Percentiles rank a stretch among this genome's conserved stretches.
Evolutionary conservation across 176 grass and related monocot species (phyloP).

Genomic region (Triticum urartu): DNA sequence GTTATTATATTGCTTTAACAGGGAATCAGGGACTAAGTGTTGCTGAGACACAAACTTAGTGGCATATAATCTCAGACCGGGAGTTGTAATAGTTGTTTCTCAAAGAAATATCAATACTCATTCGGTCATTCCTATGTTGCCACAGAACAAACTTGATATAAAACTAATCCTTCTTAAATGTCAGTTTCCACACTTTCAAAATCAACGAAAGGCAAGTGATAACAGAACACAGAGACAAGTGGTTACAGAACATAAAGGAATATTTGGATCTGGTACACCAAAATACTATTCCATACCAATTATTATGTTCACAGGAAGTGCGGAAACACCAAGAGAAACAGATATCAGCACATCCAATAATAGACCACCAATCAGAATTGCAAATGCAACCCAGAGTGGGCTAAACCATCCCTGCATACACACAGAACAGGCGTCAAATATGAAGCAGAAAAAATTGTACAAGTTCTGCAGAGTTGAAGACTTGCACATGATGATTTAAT

Average conservation of each 20-base stretch:
- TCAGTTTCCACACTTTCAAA: not conserved
- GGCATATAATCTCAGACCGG: not conserved
- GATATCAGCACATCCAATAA: constrained; percentile 98
- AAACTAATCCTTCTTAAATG: not conserved
- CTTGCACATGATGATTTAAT: constrained; percentile 29
- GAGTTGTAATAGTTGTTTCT: constrained; percentile 1
- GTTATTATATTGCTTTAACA: not conserved
- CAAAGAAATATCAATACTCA: not conserved
- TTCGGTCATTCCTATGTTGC: not conserved
- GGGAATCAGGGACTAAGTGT: not conserved
- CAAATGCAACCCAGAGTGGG: constrained; percentile 98
- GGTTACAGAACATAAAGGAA: constrained; percentile 25
- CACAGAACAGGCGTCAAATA: constrained; percentile 34
- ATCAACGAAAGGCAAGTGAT: constrained; percentile 21
- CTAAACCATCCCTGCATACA: constrained; percentile 82
- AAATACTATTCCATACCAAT: constrained; percentile 63
- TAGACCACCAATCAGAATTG: constrained; percentile 93
- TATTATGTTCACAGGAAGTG: constrained; percentile 96
- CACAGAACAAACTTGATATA: not conserved
- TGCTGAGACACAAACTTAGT: not conserved
- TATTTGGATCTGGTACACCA: constrained; percentile 3
- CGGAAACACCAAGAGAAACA: constrained; percentile 93
- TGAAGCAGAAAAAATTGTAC: constrained; percentile 30
- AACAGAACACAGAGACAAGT: constrained; percentile 25
- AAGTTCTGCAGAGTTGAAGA: constrained; percentile 23